Percentiles rank a stretch among this genome's conserved stretches.
Evolutionary conservation across 2,329 filamentous ascomycete species (phyloP).

Genomic region (Whalleya microplaca): DNA sequence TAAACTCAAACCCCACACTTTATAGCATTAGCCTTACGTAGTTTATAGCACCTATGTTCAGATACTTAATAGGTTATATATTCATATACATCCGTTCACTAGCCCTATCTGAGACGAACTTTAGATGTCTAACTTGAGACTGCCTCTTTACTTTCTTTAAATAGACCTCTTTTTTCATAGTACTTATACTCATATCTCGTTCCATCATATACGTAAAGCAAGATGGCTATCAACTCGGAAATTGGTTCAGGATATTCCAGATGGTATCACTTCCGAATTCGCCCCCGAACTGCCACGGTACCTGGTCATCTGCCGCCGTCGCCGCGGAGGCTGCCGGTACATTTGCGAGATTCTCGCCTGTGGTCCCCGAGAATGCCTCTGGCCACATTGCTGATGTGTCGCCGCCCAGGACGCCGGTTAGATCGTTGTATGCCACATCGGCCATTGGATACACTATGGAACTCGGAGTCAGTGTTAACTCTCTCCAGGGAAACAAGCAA

Average conservation of each 20-base stretch:
- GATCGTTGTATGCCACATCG: constrained; percentile 61
- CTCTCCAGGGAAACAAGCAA: neutral
- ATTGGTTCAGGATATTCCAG: constrained; percentile 59
- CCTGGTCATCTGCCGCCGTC: constrained; percentile 25
- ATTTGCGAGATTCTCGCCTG: constrained; percentile 9
- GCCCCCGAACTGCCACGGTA: constrained; percentile 56
- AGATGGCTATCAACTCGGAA: constrained; percentile 34
- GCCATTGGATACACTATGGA: constrained; percentile 54
- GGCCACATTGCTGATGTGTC: constrained; percentile 30
- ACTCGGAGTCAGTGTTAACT: neutral
- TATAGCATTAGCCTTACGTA: no score
- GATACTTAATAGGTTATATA: no score
- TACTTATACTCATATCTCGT: no score
- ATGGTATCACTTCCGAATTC: constrained; percentile 59
- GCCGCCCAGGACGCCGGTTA: constrained; percentile 46
- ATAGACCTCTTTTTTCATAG: no score
- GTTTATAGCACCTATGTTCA: no score
- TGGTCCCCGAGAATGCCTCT: constrained; percentile 23
- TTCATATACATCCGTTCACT: no score
- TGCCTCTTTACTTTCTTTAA: no score
- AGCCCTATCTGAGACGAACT: no score
- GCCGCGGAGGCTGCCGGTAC: neutral
- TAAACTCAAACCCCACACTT: no score
- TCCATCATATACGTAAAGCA: no score
- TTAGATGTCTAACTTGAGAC: no score